Base-by-base conservation (phyloP, 2,329 filamentous ascomycete genomes). In the Aspergillus sergii region DNA sequence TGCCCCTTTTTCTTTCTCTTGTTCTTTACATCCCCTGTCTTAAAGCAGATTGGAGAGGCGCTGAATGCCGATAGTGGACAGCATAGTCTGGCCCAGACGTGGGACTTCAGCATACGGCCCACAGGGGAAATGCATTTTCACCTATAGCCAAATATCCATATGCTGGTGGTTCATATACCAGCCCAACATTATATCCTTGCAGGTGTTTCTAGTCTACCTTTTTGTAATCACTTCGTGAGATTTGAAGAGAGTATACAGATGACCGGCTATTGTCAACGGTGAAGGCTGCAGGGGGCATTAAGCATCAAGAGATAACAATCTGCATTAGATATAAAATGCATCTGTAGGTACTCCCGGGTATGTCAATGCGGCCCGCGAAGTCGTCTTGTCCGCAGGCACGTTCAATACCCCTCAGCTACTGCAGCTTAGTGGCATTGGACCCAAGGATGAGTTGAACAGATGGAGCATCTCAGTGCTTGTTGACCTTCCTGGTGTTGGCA, bases 341-440 rank as follows among this genome's bases (percentile, higher is more conserved):
- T 46, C 62, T 26, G 43, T 45, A 1, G 81, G 81, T 39, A 75
- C 66, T 11, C 68, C 76, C 10, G 81, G 82, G 21, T 75, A 48
- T 23, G 62, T 53, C 19, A 45, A 39, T 36, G 58, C 62, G 2
- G 26, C 26, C 12, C 45, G 39, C 12, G 81, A 83, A 66, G 77
- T 82, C 19, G 81, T 83, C 61, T 57, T 82, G 11, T 73, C 80
- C 9, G 79, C 72, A 11, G 88, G 88, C 12, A 81, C 86, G 0
- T 89, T 86, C 75, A 87, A 89, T 74, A 85, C 84, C 1, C 86
- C 87, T 9, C 88, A 90, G 72, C 76, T 90, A 7, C 82, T 90
- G 16, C 86, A 88, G 78, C 81, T 89, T 3, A 85, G 81, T 57
- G 88, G 88, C 11, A 83, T 90, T 50, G 87, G 88, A 0, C 86